Conservation (phyloP, 1,139 yeast genomes). For the Pichia sp. region DNA sequence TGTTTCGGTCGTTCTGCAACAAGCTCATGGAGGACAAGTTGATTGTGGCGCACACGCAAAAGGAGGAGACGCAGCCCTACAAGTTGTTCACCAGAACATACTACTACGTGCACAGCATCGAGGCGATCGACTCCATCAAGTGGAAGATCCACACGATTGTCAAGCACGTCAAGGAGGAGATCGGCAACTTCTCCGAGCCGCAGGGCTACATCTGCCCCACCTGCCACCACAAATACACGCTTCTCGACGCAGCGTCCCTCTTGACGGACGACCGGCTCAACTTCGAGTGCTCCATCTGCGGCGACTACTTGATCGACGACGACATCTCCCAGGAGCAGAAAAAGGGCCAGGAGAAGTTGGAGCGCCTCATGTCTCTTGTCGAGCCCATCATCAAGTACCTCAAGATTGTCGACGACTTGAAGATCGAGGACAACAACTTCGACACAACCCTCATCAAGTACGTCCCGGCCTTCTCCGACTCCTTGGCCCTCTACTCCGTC, state of each 20-base stretch:
- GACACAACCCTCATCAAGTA: constrained; percentile 75
- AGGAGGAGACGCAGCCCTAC: constrained; percentile 74
- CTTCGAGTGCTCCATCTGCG: constrained; percentile 83
- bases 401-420: constrained; percentile 79
- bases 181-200: constrained; percentile 80
- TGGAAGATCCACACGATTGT: constrained; percentile 94
- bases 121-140: constrained; percentile 91
- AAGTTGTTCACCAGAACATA: constrained; percentile 73
- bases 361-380: constrained; percentile 80
- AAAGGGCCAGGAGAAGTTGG: constrained; percentile 76
- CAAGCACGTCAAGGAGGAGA: constrained; percentile 70
- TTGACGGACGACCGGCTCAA: constrained; percentile 75
- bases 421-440: constrained; percentile 83
- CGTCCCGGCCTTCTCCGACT: constrained; percentile 75
- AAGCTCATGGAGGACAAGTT: constrained; percentile 79
- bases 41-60: constrained; percentile 62
- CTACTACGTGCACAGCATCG: constrained; percentile 83
- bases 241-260: constrained; percentile 81
- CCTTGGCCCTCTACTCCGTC: constrained; percentile 58
- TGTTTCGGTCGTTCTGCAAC: constrained; percentile 77
- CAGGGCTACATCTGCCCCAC: constrained; percentile 91
- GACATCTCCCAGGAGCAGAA: constrained; percentile 81
- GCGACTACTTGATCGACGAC: constrained; percentile 73
- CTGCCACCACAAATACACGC: constrained; percentile 76
- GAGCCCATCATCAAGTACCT: constrained; percentile 82